Base-by-base conservation (phyloP, 129 eudicot genomes). In the Cynara cardunculus region DNA sequence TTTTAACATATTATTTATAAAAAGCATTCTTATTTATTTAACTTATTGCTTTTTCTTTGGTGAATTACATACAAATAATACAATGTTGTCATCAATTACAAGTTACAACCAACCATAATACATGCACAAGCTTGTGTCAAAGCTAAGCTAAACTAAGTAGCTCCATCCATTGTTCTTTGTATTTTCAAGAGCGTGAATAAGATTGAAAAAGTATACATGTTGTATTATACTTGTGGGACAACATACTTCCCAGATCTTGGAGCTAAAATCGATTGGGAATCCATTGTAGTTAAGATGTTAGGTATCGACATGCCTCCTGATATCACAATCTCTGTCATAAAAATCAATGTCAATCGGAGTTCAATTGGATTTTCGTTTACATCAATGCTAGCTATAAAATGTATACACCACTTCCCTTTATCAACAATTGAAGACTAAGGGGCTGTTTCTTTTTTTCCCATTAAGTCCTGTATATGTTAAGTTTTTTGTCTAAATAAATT, bases 261-360 rank as follows among this genome's bases (percentile, higher is more conserved):
- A 9, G 93, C 81, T 41, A 85, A 70, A 41, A 77, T 31, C 10
- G 79, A 53, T 65, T 73, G 82, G 10, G 78, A 44, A 73, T 90
- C 96, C 61, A 74, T 19, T 21, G 85, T 89, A 7, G 90, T 82
- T 87, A 93, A 76, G 30, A 84, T 70, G 39, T 91, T 83, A 14
- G 98, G 98, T 67, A 93, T 85, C 11, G 98, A 88, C 97, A 93
- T 84, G 71, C 98, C 98, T 81, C 96, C 96, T 2, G 98, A 93
- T 39, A 93, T 86, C 70, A 93, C 93, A 68, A 93, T 93, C 87
- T 93, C 98, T 93, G 94, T 65, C 22, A 35, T 16, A 32, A 59
- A 31, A 71, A 72, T 72, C 46, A 7, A 18, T 72, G 65, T 37
- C 73, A 77, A 28, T 14, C 13, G 7, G 21, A 28, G 18, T 62